These are phyloP conservation scores for Zizania latifolia DNA, from an alignment of 176 grass and related monocot species.

Conservation along the genomic window DNA sequence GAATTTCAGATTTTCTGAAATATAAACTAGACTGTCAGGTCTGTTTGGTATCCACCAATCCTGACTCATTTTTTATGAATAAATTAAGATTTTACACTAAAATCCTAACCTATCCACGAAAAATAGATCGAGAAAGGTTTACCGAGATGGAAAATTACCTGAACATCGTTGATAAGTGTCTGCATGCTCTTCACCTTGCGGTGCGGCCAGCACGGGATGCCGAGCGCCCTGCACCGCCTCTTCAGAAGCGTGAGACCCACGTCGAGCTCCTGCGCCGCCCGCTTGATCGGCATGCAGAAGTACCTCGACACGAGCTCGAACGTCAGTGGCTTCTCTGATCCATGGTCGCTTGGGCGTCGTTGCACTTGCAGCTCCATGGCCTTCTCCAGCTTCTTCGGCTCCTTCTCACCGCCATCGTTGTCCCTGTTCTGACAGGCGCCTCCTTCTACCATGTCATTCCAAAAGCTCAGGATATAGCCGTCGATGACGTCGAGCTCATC, in stretches of 20 bases:
- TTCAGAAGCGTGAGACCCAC: slow-evolving; percentile 49
- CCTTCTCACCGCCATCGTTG: neutral
- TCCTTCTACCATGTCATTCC: slow-evolving; percentile 1
- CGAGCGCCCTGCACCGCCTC: slow-evolving; percentile 45
- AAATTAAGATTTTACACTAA: too few relatives aligned
- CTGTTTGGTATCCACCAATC: too few relatives aligned
- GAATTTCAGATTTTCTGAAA: neutral
- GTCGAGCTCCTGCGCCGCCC: slow-evolving; percentile 46
- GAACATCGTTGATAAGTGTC: slow-evolving; percentile 39
- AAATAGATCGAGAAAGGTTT: neutral
- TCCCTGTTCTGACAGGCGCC: neutral
- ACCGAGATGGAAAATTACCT: slow-evolving; percentile 16
- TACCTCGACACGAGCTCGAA: slow-evolving; percentile 33
- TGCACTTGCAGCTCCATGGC: neutral
- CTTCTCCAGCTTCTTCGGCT: neutral
- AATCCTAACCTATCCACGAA: too few relatives aligned
- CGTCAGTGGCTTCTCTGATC: slow-evolving; percentile 3
- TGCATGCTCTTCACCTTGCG: slow-evolving; percentile 60
- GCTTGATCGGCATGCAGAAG: slow-evolving; percentile 51
- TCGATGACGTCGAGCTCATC: neutral
- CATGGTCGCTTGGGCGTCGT: neutral
- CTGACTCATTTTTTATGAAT: too few relatives aligned
- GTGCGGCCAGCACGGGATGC: slow-evolving; percentile 48
- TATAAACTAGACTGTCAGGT: too few relatives aligned
- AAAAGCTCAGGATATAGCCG: neutral